Conservation (phyloP, 1,284 basidiomycete species). For the Leccinum fallax region DNA sequence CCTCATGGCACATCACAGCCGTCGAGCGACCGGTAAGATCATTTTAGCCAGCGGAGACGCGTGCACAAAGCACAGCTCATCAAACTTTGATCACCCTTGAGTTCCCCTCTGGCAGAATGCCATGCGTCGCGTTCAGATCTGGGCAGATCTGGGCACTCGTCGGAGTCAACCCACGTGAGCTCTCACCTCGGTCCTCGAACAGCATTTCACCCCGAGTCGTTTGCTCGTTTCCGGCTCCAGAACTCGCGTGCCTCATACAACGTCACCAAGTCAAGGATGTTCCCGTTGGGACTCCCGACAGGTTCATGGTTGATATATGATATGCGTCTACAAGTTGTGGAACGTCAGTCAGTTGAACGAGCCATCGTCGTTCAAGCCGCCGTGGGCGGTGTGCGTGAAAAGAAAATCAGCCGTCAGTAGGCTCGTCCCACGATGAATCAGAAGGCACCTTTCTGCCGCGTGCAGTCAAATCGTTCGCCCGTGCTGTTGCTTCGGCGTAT, state of each 20-base stretch:
- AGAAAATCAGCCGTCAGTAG: background rate
- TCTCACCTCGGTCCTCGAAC: background rate
- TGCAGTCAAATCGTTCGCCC: background rate
- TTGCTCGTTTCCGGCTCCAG: background rate
- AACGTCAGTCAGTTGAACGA: background rate
- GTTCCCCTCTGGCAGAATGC: background rate
- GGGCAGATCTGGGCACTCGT: too few relatives aligned
- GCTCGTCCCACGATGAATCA: background rate
- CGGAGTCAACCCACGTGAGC: background rate
- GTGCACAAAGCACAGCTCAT: background rate
- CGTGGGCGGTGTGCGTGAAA: background rate
- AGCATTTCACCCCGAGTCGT: background rate
- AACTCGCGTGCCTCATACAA: background rate
- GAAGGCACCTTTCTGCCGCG: background rate
- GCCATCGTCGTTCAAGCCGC: background rate
- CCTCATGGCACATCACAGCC: background rate
- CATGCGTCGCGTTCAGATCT: background rate
- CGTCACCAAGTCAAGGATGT: background rate
- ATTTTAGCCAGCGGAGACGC: background rate
- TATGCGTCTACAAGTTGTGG: background rate
- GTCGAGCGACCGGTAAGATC: background rate
- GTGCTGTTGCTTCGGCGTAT: background rate
- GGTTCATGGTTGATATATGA: background rate
- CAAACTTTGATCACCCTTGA: background rate
- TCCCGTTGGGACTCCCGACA: background rate